Conservation (phyloP, 1,284 basidiomycete species). For the Irpex lacteus region DNA sequence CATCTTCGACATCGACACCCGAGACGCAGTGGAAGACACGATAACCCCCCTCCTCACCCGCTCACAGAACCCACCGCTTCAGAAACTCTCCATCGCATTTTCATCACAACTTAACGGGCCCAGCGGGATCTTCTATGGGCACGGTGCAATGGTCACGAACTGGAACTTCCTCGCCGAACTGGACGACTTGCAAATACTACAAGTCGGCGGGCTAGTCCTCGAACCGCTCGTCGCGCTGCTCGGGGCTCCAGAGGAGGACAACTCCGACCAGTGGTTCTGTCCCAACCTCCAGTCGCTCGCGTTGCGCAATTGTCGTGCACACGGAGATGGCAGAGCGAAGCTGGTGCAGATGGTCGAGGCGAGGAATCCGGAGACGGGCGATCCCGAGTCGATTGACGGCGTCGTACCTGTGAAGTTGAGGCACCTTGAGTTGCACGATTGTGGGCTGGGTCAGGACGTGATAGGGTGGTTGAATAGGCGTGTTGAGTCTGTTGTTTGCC, state of each 20-base stretch:
- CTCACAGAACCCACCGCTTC: conserved; percentile 52
- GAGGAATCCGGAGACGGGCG: conserved; percentile 53
- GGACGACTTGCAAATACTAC: conserved; percentile 49
- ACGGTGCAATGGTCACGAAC: conserved; percentile 39
- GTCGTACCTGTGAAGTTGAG: conserved; percentile 48
- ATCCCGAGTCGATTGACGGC: conserved; percentile 16
- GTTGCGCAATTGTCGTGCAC: conserved; percentile 55
- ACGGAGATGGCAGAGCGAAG: conserved; percentile 58
- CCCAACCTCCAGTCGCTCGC: conserved; percentile 54
- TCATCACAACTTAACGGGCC: conserved; percentile 32
- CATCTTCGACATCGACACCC: conserved; percentile 62
- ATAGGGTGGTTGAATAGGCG: conserved; percentile 58
- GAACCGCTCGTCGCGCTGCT: conserved; percentile 58
- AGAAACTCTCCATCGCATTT: conserved; percentile 59
- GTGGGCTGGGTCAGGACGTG: conserved; percentile 62
- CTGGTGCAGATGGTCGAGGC: conserved; percentile 67
- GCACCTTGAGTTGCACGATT: conserved; percentile 61
- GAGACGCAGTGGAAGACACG: conserved; percentile 66
- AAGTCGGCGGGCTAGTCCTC: conserved; percentile 58
- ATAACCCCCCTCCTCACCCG: conserved; percentile 57
- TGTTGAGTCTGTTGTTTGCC: conserved; percentile 56
- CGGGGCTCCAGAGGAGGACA: conserved; percentile 54
- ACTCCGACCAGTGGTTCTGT: conserved; percentile 55
- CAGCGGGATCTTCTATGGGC: conserved; percentile 40
- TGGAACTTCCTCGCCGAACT: conserved; percentile 50